These are phyloP conservation scores for Cardiosporidium cionae DNA, from an alignment of 169 alveolate species.

Conservation along the genomic window DNA sequence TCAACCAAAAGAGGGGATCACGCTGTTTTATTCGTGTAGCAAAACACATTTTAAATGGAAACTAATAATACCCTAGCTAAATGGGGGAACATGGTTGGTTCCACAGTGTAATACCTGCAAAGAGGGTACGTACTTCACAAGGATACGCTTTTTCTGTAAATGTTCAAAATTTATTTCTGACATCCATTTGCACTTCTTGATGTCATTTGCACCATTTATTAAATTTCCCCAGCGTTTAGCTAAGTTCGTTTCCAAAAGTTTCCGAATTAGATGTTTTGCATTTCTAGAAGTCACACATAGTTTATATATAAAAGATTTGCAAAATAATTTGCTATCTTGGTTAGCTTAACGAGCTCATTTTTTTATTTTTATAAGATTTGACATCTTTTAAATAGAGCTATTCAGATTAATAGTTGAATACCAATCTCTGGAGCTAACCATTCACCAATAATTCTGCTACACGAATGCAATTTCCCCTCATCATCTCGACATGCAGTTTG, in stretches of 20 bases:
- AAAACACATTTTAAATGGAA: no score
- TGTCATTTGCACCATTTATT: constrained; percentile 86
- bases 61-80: no score
- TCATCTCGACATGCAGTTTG: no score
- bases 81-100: no score
- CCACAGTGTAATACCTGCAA: no score
- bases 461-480: no score
- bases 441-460: not conserved
- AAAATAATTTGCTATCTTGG: not conserved
- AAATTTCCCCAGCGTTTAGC: constrained; percentile 89
- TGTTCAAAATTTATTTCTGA: constrained; percentile 23
- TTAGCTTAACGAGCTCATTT: not conserved
- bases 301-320: not conserved
- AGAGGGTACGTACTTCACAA: constrained; percentile 22
- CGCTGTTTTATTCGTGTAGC: no score
- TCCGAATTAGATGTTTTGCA: constrained; percentile 65
- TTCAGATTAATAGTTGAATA: no score
- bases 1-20: no score
- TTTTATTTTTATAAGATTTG: no score
- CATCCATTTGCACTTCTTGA: constrained; percentile 77
- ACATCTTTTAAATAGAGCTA: no score
- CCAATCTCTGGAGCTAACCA: no score
- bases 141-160: constrained; percentile 10
- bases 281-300: not conserved
- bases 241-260: constrained; percentile 82